Evolutionary conservation across 257 asterid species (phyloP).

Genomic region (Anisodus acutangulus): DNA sequence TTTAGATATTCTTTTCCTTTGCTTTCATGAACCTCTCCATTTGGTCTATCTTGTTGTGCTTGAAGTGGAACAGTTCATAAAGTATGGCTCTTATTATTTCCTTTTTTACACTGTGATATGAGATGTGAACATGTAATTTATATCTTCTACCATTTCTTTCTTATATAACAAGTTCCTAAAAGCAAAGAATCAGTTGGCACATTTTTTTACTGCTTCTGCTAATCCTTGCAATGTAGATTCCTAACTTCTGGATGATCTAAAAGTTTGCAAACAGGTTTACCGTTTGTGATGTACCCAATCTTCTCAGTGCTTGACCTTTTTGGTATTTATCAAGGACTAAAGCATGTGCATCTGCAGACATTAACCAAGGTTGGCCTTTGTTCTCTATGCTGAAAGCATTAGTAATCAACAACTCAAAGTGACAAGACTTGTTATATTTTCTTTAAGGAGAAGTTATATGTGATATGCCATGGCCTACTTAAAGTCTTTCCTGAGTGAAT

Average conservation of each 20-base stretch:
- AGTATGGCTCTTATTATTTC: background rate
- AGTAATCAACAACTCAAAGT: background rate
- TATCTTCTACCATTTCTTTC: background rate
- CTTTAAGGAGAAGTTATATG: slow-evolving; percentile 7
- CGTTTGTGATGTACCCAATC: slow-evolving; percentile 79
- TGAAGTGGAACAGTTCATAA: background rate
- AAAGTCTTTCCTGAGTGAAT: background rate
- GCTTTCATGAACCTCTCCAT: background rate
- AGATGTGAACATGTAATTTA: background rate
- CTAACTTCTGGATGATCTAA: slow-evolving; percentile 42
- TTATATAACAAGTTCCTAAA: background rate
- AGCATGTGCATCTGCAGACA: slow-evolving; percentile 94
- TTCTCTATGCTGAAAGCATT: slow-evolving; percentile 11
- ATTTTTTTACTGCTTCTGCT: background rate
- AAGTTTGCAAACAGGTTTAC: slow-evolving; percentile 80
- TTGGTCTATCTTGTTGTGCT: slow-evolving; percentile 15
- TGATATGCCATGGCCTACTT: background rate
- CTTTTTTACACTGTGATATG: background rate
- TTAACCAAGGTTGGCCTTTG: slow-evolving; percentile 76
- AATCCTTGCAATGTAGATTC: slow-evolving; percentile 30
- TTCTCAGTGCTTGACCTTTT: slow-evolving; percentile 78
- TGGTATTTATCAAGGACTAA: slow-evolving; percentile 89
- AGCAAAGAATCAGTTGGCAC: background rate
- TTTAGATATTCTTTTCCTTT: slow-evolving; percentile 8
- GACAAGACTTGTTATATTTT: background rate